Evolutionary conservation across 768 basidiomycete species (phyloP), one percentile per base, ranked within the genome.

Genomic region (Psilocybe azurescens): DNA sequence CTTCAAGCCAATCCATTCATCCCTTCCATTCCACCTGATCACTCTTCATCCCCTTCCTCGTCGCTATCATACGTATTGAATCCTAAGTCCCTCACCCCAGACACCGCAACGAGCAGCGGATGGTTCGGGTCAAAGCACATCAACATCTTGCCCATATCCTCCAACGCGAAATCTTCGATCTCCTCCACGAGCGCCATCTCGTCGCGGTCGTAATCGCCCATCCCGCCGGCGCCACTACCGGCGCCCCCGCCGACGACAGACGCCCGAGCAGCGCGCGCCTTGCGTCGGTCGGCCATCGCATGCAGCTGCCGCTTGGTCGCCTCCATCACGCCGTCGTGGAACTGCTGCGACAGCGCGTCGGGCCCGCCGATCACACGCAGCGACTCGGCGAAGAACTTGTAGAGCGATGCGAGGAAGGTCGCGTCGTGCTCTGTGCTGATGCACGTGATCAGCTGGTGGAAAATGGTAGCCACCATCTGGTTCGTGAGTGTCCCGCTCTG

Each of bases 101-200:
- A 81, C 1, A 93, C 78, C 0, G 90, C 90, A 44, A 93, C 80
- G 54, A 92, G 70, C 60, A 93, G 67, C n/a, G 84, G 79, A 73
- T 92, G 88, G 50, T 81, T 81, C 28, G 73, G 64, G 65, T 91
- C 88, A 58, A 93, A 76, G 62, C 77, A 64, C 47, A 67, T 63
- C 56, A 92, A 68, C 74, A 89, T 79, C 79, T 85, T 89, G 49
- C 76, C 82, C 87, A 93, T 91, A 71, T 93, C 92, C 71, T 93
- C 91, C 65, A 93, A 71, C 66, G 87, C 89, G 69, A 89, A 92
- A 60, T 91, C 91, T 72, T 93, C 92, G 76, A 93, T 88, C 79
- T 94, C 91, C 73, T 93, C 90, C 39, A 91, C 70, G 55, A 93
- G 71, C 71, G 83, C 84, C 65, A 91, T 74, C 64, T 93, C 91